These are phyloP conservation scores for Neophaeococcomyces aloes DNA, from an alignment of 2,329 filamentous ascomycete species.

Conservation along the genomic window DNA sequence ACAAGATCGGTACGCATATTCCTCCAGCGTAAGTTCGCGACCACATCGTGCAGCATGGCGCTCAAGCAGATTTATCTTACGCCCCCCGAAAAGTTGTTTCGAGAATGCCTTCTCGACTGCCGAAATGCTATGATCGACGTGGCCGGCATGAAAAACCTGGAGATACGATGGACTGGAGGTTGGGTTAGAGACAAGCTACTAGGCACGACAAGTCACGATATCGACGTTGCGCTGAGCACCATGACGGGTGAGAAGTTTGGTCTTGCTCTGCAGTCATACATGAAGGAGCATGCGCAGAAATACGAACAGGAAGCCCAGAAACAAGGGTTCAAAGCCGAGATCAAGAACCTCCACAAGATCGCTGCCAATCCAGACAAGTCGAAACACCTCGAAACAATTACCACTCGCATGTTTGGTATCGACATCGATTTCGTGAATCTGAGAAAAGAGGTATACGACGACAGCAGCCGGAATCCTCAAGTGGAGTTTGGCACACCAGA, in stretches of 20 bases:
- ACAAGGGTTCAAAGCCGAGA: constrained; percentile 32
- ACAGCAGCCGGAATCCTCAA: constrained; percentile 79
- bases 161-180: constrained; percentile 39
- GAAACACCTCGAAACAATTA: constrained; percentile 89
- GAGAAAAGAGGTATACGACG: constrained; percentile 78
- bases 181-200: constrained; percentile 43
- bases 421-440: constrained; percentile 94
- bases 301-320: constrained; percentile 34
- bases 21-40: not conserved
- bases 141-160: constrained; percentile 24
- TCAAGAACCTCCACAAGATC: constrained; percentile 69
- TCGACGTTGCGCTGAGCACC: constrained; percentile 39
- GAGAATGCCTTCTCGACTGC: constrained; percentile 21
- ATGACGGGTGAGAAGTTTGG: constrained; percentile 42
- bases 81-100: constrained; percentile 20
- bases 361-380: constrained; percentile 90
- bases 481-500: constrained; percentile 89
- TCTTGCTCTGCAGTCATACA: constrained; percentile 33
- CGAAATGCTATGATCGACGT: constrained; percentile 13
- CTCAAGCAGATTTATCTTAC: constrained; percentile 12
- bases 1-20: no score
- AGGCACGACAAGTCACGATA: constrained; percentile 37
- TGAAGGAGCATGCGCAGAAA: constrained; percentile 30
- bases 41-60: constrained; percentile 9
- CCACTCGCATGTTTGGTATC: constrained; percentile 70